Evolutionary conservation across 495 filamentous ascomycete species (phyloP).

Genomic region (Penicillium parvum): DNA sequence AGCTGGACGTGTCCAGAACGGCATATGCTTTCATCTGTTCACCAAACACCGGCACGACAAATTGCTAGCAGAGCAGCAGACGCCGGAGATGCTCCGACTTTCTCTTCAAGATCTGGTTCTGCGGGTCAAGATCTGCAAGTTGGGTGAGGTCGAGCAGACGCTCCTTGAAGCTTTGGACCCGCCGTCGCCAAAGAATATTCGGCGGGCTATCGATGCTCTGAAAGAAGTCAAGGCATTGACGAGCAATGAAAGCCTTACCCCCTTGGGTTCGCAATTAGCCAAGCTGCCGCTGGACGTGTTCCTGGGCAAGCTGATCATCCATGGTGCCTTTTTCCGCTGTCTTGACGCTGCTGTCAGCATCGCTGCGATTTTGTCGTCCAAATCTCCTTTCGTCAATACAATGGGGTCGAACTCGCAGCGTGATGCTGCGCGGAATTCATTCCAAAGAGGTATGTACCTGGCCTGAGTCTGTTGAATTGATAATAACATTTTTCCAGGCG

Average conservation of each 20-base stretch:
- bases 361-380: slow-evolving; percentile 88
- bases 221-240: slow-evolving; percentile 92
- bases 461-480: neutral
- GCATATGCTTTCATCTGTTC: slow-evolving; percentile 92
- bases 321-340: slow-evolving; percentile 80
- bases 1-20: slow-evolving; percentile 93
- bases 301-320: slow-evolving; percentile 85
- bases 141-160: slow-evolving; percentile 86
- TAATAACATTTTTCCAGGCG: slow-evolving; percentile 44
- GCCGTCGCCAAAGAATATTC: slow-evolving; percentile 85
- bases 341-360: slow-evolving; percentile 86
- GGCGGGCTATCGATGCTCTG: slow-evolving; percentile 83
- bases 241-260: slow-evolving; percentile 71
- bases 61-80: slow-evolving; percentile 81
- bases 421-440: slow-evolving; percentile 67
- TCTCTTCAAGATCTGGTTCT: slow-evolving; percentile 91
- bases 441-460: slow-evolving; percentile 54
- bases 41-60: slow-evolving; percentile 80
- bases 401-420: slow-evolving; percentile 79
- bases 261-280: slow-evolving; percentile 79
- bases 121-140: slow-evolving; percentile 94
- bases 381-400: slow-evolving; percentile 84
- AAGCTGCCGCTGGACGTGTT: slow-evolving; percentile 90
- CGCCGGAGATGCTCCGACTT: slow-evolving; percentile 88
- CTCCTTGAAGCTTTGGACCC: slow-evolving; percentile 87